Evolutionary conservation across 305 asterid genomes (phyloP).

Genomic region (Lippia alba): DNA sequence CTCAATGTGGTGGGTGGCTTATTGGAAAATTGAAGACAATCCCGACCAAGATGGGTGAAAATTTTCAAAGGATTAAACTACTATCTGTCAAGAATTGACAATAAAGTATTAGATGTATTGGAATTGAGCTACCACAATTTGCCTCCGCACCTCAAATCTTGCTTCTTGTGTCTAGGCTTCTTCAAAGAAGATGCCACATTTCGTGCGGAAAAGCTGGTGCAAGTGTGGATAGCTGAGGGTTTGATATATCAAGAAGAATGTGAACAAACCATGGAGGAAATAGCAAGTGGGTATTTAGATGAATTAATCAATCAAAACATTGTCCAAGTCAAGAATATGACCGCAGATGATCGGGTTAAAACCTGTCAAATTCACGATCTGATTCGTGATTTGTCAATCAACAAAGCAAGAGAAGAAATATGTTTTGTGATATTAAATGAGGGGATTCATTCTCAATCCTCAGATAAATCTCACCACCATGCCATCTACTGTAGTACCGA

Average conservation of each 20-base stretch:
- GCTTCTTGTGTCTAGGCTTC: constrained; percentile 32
- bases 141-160: constrained; percentile 20
- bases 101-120: not conserved
- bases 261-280: not conserved
- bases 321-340: not conserved
- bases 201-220: constrained; percentile 12
- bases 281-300: not conserved
- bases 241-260: not conserved
- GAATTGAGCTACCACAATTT: constrained; percentile 35
- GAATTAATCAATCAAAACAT: not conserved
- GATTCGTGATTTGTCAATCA: constrained; percentile 21
- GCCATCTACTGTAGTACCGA: constrained; percentile 1
- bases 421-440: constrained; percentile 15
- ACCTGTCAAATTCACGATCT: constrained; percentile 34
- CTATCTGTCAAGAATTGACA: not conserved
- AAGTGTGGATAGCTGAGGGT: not conserved
- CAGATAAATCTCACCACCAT: constrained; percentile 11
- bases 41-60: constrained; percentile 26
- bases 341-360: not conserved
- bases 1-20: constrained; percentile 14
- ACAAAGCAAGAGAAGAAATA: constrained; percentile 35
- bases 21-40: not conserved
- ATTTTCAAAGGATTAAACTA: constrained; percentile 18
- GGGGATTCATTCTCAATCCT: not conserved
- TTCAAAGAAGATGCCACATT: constrained; percentile 28